Evolutionary conservation across 106 monocot species (phyloP).

Genomic region (Gastrodia elata): DNA sequence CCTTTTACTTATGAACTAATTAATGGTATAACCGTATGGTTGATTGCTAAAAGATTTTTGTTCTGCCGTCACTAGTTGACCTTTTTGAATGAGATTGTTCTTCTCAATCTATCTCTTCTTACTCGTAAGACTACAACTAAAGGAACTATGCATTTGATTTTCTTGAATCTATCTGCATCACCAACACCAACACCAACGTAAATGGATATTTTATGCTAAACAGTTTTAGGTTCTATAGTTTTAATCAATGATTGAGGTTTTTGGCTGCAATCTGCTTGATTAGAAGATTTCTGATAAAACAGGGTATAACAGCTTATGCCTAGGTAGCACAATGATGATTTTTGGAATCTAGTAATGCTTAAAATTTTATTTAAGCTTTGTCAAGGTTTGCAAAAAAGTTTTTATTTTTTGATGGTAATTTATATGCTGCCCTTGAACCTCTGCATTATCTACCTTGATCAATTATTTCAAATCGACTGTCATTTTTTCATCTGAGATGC

Average conservation of each 20-base stretch:
- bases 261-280: not conserved
- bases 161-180: not conserved
- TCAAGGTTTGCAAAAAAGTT: not conserved
- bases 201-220: not conserved
- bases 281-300: not conserved
- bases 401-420: not conserved
- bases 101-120: not conserved
- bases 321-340: not conserved
- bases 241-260: not conserved
- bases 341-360: not conserved
- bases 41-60: not conserved
- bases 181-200: not conserved
- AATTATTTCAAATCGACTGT: not conserved
- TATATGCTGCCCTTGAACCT: not conserved
- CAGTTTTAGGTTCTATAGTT: not conserved
- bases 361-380: not conserved
- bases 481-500: not conserved
- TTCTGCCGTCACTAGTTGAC: not conserved
- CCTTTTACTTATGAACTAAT: not conserved
- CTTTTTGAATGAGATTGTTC: not conserved
- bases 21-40: not conserved
- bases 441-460: not conserved
- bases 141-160: not conserved
- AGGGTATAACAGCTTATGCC: not conserved
- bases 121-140: not conserved